Evolutionary conservation across 768 basidiomycete species (phyloP).

Genomic region (Ephemerocybe angulata): DNA sequence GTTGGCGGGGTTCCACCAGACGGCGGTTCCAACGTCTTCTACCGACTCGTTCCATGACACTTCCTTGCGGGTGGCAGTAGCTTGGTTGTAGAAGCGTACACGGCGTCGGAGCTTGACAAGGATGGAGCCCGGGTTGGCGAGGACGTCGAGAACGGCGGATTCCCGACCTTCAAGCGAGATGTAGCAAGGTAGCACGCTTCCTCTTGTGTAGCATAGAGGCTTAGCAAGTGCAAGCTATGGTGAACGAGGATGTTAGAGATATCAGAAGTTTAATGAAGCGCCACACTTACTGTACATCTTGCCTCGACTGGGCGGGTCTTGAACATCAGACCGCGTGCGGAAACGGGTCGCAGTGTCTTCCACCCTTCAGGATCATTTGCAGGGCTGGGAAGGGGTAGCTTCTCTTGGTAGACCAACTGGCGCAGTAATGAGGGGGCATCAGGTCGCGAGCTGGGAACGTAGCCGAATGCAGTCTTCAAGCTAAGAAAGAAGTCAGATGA

Average conservation of each 20-base stretch:
- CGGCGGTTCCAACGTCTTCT: conserved; percentile 41
- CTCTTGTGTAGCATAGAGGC: conserved; percentile 45
- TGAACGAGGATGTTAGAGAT: conserved; percentile 11
- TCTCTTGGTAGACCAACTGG: conserved; percentile 47
- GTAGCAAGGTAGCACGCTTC: conserved; percentile 45
- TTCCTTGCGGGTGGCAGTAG: conserved; percentile 31
- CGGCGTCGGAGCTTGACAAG: conserved; percentile 37
- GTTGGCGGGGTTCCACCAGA: conserved; percentile 44
- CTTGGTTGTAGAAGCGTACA: conserved; percentile 40
- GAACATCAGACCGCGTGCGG: conserved; percentile 39
- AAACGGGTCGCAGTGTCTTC: conserved; percentile 40
- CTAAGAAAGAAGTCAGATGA: conserved; percentile 21
- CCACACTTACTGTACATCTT: conserved; percentile 37
- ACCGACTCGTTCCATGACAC: conserved; percentile 44
- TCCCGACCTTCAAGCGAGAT: conserved; percentile 40
- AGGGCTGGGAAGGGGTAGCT: conserved; percentile 41
- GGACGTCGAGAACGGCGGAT: conserved; percentile 34
- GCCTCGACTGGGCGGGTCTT: conserved; percentile 36
- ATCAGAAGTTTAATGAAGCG: not conserved
- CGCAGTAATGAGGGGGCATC: conserved; percentile 43
- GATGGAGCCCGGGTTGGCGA: conserved; percentile 40
- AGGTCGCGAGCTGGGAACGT: conserved; percentile 45
- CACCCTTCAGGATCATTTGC: conserved; percentile 51
- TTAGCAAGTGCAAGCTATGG: conserved; percentile 16
- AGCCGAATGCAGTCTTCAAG: conserved; percentile 52